Evolutionary conservation across 306 rosid species (phyloP).

Genomic region (Corylus americana): DNA sequence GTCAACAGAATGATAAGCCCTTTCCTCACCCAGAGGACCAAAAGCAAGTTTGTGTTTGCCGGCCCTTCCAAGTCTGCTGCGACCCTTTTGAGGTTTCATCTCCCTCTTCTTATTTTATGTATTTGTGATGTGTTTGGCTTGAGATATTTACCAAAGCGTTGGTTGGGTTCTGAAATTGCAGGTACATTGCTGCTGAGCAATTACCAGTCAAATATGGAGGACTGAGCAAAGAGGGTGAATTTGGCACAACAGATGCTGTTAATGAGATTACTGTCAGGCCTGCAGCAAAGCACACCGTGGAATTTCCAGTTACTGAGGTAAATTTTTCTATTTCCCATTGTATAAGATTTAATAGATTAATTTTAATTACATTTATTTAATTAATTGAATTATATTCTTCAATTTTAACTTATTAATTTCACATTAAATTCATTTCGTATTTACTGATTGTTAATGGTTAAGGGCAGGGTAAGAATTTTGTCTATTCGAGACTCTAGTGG

Average conservation of each 20-base stretch:
- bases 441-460: too few species aligned
- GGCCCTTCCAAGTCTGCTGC: conserved; percentile 71
- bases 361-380: too few species aligned
- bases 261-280: conserved; percentile 59
- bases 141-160: not conserved
- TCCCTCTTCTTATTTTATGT: not conserved
- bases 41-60: conserved; percentile 75
- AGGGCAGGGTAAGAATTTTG: not conserved
- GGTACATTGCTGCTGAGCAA: conserved; percentile 69
- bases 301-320: conserved; percentile 67
- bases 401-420: too few species aligned
- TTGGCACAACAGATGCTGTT: conserved; percentile 50
- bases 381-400: too few species aligned
- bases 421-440: too few species aligned
- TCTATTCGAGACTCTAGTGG: not conserved
- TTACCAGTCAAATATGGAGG: conserved; percentile 81
- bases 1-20: conserved; percentile 73
- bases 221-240: conserved; percentile 63
- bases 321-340: conserved; percentile 6
- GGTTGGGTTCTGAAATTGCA: conserved; percentile 29
- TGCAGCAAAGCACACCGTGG: conserved; percentile 60
- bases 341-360: too few species aligned
- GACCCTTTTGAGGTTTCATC: conserved; percentile 51
- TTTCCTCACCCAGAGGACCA: conserved; percentile 63
- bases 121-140: not conserved